Evolutionary conservation across 129 eudicot genomes (phyloP), one percentile per base, ranked within the genome.

Genomic region (Pulicaria dysenterica): DNA sequence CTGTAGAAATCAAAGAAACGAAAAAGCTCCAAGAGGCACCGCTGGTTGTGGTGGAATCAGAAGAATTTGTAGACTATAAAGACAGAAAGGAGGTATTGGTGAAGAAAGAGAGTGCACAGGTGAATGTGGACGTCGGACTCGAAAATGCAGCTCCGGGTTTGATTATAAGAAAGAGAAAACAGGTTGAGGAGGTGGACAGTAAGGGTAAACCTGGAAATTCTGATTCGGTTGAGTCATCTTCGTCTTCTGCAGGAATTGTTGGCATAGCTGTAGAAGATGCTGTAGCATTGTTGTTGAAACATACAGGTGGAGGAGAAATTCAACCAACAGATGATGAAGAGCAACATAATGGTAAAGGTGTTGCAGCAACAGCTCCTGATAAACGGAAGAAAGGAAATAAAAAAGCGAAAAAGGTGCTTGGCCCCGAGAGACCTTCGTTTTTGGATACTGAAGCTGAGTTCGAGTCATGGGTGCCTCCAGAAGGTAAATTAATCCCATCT

Each of bases 101-200:
- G 56, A 67, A 82, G 19, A 17, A 44, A 13, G 84, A 84, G 61
- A 36, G 80, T 46, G 60, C 75, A 41, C 76, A 68, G 58, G 78
- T 36, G 65, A 69, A 54, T 55, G 76, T 19, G 13, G 85, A 72
- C 53, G 4, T 64, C 4, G 90, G 85, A 47, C 76, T 95, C 47
- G 99, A 88, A 85, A 83, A 83, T 64, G 97, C 96, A 16, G 97
- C 95, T 56, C 99, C 99, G 8, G 99, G 99, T 79, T 70, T 95
- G 38, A 86, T 90, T 36, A 91, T 95, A 46, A 81, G 99, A 78
- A 95, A 95, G 73, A 79, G 92, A 43, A 95, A 95, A 78, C 90
- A 79, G 69, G 90, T 83, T 34, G 90, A 83, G 55, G 82, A 76
- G 74, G 50, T 73, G 36, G 79, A 24, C 31, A 24, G 69, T 14